Evolutionary conservation across 2,329 filamentous ascomycete species (phyloP), one percentile per base, ranked within the genome.

Genomic region (Peltaster fructicola): DNA sequence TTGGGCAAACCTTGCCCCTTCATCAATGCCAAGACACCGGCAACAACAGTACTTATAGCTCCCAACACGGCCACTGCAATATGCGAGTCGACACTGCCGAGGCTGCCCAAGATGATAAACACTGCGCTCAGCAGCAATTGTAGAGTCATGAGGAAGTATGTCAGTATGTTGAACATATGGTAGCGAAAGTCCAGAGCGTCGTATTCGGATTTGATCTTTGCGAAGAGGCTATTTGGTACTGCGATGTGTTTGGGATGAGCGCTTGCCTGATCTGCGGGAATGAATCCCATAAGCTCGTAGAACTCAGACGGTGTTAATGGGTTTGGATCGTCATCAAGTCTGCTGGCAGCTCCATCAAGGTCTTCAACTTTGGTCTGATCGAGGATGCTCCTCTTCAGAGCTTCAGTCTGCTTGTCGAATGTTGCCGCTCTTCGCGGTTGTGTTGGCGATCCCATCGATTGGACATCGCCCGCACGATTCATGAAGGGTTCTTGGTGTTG

Each of bases 1-100:
- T 42, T 47, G n/a, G 48, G 45, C n/a, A 51, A 27, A 1, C 48
- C 45, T 31, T 49, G 45, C 1, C 47, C 49, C 23, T 43, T 45
- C 33, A 45, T 43, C n/a, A 52, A 19, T 10, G 44, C 41, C 22
- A 52, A 27, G 9, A 39, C 27, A 3, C 48, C 48, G 6, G 39
- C 47, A 4, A 49, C 38, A 4, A 50, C 40, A 3, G 44, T 46
- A 21, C 41, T 43, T 8, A 51, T 30, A 2, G 46, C 47, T 5
- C 45, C 44, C 0, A 50, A 33, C 3, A 41, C 26, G 4, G 41
- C 44, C 12, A 48, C 41, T n/a, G 41, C 37, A 11, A 44, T 29
- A 14, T 49, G 44, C 8, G 36, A 35, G 19, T 42, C 37, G 10
- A 45, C 30, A 14, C 31, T 23, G 14, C 31, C 19, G 13, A 45